Conservation (phyloP, 331 rosid species). For the Quercus lobata region DNA sequence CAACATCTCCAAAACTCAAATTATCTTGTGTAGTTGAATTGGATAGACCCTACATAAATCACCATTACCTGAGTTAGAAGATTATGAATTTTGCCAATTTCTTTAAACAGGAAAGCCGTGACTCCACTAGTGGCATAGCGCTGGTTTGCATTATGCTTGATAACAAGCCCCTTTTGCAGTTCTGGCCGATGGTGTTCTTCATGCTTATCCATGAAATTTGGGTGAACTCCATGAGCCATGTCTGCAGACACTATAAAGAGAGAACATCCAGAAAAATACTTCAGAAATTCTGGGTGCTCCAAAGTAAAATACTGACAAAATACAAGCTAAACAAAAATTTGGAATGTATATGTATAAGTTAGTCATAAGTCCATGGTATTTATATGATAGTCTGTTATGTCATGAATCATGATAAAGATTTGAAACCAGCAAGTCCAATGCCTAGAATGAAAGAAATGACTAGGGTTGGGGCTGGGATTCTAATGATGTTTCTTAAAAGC, state of each 20-base stretch:
- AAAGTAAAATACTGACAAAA: background rate
- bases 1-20: no score
- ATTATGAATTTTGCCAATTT: conserved; percentile 72
- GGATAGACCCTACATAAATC: background rate
- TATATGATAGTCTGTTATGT: background rate
- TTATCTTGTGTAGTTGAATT: background rate
- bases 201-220: conserved; percentile 87
- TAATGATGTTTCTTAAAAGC: background rate
- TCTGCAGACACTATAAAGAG: conserved; percentile 76
- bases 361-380: background rate
- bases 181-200: conserved; percentile 90
- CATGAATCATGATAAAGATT: background rate
- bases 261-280: conserved; percentile 23
- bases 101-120: conserved; percentile 86
- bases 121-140: conserved; percentile 94
- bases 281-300: conserved; percentile 22
- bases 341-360: background rate
- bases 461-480: background rate
- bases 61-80: conserved; percentile 77
- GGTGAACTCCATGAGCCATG: conserved; percentile 99
- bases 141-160: conserved; percentile 93
- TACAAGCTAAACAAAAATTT: background rate
- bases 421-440: background rate
- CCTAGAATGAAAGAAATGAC: background rate
- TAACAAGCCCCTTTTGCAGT: conserved; percentile 88